Base-by-base conservation (phyloP, 345 rosid species). In the Kandelia obovata region DNA sequence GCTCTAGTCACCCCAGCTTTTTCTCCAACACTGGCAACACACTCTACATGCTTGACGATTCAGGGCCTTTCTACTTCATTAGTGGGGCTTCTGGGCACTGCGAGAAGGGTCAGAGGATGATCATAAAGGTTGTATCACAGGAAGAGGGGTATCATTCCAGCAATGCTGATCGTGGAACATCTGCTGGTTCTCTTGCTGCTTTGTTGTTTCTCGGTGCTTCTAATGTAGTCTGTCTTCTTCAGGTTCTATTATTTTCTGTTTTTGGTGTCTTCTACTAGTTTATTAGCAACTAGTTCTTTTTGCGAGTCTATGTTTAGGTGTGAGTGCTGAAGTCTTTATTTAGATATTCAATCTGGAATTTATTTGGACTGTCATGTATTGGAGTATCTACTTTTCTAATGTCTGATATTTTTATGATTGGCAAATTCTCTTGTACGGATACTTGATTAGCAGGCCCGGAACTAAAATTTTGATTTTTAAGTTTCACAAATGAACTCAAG, bases 1-100 rank as follows among this genome's bases (percentile, higher is more conserved):
- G 80, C 27, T 84, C 87, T 4, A 75, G 83, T 32, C 85, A 83
- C 11, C 91, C 91, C 0, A 70, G 70, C 52, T 84, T 66, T 83
- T 86, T 80, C 74, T 86, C 84, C 70, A 83, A 86, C 76, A 83
- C 86, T 19, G 96, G 96, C n/a, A 76, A 84, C 71, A 86, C 86
- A 16, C 69, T 74, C 23, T 74, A 84, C 74, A 69, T 70, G 71
- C 78, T 89, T 27, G 83, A 86, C 53, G 80, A 81, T 26, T 71
- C 88, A 7, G 91, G 96, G 49, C 70, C 79, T 8, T 88, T 81
- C 76, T 88, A 86, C 77, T 88, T 88, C 82, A 83, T 84, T 66
- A 89, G 96, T 65, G 96, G 96, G 0, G 85, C 74, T 70, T 67
- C 75, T 6, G 87, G 83, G 13, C 86, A 83, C 72, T 89, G 96